Conservation (phyloP, 2,329 filamentous ascomycete species). For the Aspergillus udagawae region DNA sequence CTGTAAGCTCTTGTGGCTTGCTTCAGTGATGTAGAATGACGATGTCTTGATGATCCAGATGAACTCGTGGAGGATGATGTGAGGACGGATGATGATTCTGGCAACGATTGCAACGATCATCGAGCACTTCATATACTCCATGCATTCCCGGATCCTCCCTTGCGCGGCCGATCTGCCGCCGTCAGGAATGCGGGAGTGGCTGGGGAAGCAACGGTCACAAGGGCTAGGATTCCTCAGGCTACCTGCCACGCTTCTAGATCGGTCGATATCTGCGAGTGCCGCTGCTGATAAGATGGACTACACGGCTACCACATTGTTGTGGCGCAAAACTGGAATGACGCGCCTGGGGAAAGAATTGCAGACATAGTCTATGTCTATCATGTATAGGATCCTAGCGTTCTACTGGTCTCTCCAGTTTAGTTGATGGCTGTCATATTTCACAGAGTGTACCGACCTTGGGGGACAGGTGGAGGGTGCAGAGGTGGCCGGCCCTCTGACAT, state of each 20-base stretch:
- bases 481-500: background rate
- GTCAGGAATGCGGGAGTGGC: conserved; percentile 9
- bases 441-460: background rate
- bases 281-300: background rate
- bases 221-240: background rate
- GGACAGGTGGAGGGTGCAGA: background rate
- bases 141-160: background rate
- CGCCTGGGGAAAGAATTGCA: background rate
- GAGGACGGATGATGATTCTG: background rate
- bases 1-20: background rate
- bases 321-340: background rate
- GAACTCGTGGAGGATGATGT: background rate
- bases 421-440: background rate
- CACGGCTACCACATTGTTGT: background rate
- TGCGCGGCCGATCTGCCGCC: conserved; percentile 3
- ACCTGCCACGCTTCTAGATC: background rate
- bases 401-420: no score
- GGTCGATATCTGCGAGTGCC: background rate
- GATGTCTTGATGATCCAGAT: background rate
- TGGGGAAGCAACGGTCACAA: conserved; percentile 2
- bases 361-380: no score
- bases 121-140: conserved; percentile 10
- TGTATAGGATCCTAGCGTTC: no score
- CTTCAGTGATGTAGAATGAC: background rate
- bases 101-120: background rate